Evolutionary conservation across 2,329 filamentous ascomycete species (phyloP).

Genomic region (Exophiala viscosa): DNA sequence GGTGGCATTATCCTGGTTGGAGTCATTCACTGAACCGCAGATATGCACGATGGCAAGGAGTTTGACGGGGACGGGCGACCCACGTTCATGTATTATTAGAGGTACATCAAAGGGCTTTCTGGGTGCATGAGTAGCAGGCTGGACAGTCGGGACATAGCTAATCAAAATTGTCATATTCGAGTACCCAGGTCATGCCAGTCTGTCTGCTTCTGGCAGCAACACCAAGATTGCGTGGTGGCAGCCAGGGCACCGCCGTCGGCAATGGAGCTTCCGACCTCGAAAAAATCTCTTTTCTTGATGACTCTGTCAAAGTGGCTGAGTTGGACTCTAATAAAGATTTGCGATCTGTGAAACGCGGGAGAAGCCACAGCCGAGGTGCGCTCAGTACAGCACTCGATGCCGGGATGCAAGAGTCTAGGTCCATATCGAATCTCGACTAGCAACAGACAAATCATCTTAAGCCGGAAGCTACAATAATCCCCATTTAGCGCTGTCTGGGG

Average conservation of each 20-base stretch:
- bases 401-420: background rate
- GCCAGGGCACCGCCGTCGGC: constrained; percentile 11
- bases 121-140: constrained; percentile 5
- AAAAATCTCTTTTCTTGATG: background rate
- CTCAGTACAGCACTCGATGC: background rate
- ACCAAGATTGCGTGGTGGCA: too few relatives aligned
- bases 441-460: constrained; percentile 10
- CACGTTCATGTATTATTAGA: too few relatives aligned
- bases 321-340: constrained; percentile 2
- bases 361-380: background rate
- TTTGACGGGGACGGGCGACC: too few relatives aligned
- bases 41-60: background rate
- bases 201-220: too few relatives aligned
- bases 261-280: constrained; percentile 8
- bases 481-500: constrained; percentile 9
- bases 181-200: background rate
- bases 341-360: constrained; percentile 17
- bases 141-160: constrained; percentile 9
- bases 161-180: constrained; percentile 4
- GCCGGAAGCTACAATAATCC: background rate
- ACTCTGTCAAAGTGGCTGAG: constrained; percentile 18
- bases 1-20: background rate
- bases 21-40: background rate
- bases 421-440: background rate
- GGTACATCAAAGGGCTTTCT: too few relatives aligned